Percentiles rank a stretch among this genome's conserved stretches.
Conservation (phyloP, 345 rosid genomes). For the Moricandia moricandioides region DNA sequence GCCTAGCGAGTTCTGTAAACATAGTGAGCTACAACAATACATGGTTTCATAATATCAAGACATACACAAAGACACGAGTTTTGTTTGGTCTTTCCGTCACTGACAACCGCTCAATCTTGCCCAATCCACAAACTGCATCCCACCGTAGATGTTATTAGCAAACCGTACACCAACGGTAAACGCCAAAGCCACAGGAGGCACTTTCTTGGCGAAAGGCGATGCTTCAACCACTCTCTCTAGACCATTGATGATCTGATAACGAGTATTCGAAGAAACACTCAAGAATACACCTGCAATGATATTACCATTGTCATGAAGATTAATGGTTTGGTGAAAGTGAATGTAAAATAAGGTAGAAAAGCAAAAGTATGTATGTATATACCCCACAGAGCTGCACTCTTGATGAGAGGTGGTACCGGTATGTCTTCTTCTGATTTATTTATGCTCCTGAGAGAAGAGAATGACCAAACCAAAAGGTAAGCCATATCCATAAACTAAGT, state of each 20-base stretch:
- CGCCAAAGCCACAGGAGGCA: conserved; percentile 76
- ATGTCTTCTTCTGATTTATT: conserved; percentile 81
- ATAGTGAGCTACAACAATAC: conserved; percentile 2
- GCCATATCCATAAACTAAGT: conserved; percentile 4
- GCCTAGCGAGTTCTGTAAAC: conserved; percentile 17
- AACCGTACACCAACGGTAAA: conserved; percentile 83
- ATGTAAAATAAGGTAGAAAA: neutral
- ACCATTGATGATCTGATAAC: conserved; percentile 74
- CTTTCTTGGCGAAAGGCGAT: conserved; percentile 64
- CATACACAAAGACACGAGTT: neutral
- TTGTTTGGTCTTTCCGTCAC: conserved; percentile 12
- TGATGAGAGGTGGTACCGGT: conserved; percentile 81
- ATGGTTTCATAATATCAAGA: conserved; percentile 4
- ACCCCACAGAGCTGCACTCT: conserved; percentile 99
- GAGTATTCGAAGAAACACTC: conserved; percentile 80
- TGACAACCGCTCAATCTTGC: conserved; percentile 74
- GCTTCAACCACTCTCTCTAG: conserved; percentile 73
- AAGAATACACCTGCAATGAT: conserved; percentile 61
- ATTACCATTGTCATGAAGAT: neutral
- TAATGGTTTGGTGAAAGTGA: neutral
- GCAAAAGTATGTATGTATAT: conserved; percentile 16
- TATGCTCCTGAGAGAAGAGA: conserved; percentile 49
- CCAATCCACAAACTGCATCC: conserved; percentile 94
- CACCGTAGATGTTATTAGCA: conserved; percentile 82
- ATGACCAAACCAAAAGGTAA: neutral